These are phyloP conservation scores for Ceriops decandra DNA, from an alignment of 345 rosid genomes.

Conservation along the genomic window DNA sequence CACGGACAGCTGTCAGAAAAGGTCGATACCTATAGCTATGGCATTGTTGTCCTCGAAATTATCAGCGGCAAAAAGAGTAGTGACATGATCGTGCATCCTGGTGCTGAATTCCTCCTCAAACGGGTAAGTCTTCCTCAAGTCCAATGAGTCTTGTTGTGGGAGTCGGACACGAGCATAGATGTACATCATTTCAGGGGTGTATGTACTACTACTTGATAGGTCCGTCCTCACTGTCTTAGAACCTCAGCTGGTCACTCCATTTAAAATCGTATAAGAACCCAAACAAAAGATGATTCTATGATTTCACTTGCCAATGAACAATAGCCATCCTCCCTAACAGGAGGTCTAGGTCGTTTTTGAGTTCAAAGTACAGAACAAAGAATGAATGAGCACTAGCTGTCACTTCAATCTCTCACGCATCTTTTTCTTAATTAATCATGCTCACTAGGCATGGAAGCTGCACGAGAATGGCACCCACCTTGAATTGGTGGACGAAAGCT, in stretches of 20 bases:
- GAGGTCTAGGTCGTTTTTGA: too few relatives aligned
- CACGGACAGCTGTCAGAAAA: conserved; percentile 41
- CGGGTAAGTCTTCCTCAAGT: neutral
- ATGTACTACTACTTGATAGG: neutral
- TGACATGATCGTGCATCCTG: conserved; percentile 13
- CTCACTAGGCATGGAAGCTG: conserved; percentile 37
- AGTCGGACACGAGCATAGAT: too few relatives aligned
- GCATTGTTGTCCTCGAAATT: conserved; percentile 40
- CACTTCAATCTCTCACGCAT: neutral
- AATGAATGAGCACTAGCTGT: neutral
- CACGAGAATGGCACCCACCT: conserved; percentile 25
- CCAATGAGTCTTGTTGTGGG: neutral
- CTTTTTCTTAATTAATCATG: neutral
- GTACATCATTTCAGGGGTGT: neutral
- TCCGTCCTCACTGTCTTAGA: too few relatives aligned
- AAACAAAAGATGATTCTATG: neutral
- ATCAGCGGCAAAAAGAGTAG: conserved; percentile 31
- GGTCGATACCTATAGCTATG: conserved; percentile 38
- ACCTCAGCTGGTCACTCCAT: neutral
- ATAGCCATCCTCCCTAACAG: too few relatives aligned
- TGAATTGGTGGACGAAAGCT: conserved; percentile 29
- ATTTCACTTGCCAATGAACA: neutral
- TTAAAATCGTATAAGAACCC: too few relatives aligned
- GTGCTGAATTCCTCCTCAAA: conserved; percentile 23
- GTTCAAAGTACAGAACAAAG: too few relatives aligned